A percentile compares a stretch with the other conserved stretches of the same genome.
Conservation (phyloP, 106 monocot species). For the Acanthochlamys bracteata region DNA sequence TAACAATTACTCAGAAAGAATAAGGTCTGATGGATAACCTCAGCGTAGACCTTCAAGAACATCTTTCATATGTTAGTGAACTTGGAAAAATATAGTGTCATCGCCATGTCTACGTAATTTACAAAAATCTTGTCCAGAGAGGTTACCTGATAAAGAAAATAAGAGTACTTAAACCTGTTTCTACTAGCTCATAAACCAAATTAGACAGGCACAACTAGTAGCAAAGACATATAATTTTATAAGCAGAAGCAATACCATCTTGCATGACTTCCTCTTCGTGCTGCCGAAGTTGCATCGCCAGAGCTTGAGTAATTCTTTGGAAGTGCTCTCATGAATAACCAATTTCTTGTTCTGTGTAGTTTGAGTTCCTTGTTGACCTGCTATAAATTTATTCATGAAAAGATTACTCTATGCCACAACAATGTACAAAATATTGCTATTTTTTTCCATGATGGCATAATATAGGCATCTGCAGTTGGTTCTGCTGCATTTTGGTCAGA, state of each 20-base stretch:
- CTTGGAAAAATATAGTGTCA: no score
- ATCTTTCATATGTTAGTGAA: no score
- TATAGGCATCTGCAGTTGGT: constrained; percentile 21
- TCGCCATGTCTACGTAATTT: no score
- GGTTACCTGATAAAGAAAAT: no score
- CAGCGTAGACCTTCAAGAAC: no score
- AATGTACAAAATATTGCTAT: background rate
- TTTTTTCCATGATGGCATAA: constrained; percentile 5
- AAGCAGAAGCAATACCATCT: constrained; percentile 51
- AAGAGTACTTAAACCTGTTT: no score
- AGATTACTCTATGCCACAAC: background rate
- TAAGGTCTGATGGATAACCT: no score
- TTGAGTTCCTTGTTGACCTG: constrained; percentile 27
- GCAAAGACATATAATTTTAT: background rate
- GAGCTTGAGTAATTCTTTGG: constrained; percentile 79
- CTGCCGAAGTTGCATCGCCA: constrained; percentile 72
- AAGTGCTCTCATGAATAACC: constrained; percentile 79
- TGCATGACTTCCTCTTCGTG: constrained; percentile 68
- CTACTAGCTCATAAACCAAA: no score
- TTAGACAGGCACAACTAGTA: background rate
- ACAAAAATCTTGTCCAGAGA: no score
- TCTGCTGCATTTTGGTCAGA: constrained; percentile 25
- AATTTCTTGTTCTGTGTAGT: constrained; percentile 53
- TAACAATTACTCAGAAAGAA: no score
- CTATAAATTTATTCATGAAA: constrained; percentile 13